These are phyloP conservation scores for Populus hybrid DNA, from an alignment of 441 rosid genomes.

Conservation along the genomic window DNA sequence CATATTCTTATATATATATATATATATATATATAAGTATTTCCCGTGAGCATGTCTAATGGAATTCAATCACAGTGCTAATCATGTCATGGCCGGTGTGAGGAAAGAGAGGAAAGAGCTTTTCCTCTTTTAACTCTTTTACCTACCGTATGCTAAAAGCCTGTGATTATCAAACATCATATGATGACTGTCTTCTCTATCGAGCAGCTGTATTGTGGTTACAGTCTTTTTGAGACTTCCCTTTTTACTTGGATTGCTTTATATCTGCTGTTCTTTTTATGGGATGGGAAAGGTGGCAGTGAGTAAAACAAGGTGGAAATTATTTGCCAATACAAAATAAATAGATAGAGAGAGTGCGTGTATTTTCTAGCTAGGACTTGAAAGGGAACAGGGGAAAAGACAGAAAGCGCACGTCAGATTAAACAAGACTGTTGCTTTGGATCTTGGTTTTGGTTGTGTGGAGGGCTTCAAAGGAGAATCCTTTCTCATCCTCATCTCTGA, in stretches of 20 bases:
- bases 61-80: slow-evolving; percentile 29
- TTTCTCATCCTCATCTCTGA: slow-evolving; percentile 32
- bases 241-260: slow-evolving; percentile 9
- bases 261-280: slow-evolving; percentile 16
- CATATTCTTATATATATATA: too few species aligned
- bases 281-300: slow-evolving; percentile 19
- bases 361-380: slow-evolving; percentile 13
- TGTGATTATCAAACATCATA: slow-evolving; percentile 15
- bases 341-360: too few species aligned
- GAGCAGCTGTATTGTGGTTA: background rate
- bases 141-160: slow-evolving; percentile 17
- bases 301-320: slow-evolving; percentile 7
- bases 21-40: background rate
- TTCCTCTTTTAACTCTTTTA: slow-evolving; percentile 19
- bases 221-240: background rate
- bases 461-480: slow-evolving; percentile 25
- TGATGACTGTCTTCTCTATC: background rate
- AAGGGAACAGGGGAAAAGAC: slow-evolving; percentile 46
- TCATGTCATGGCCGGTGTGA: slow-evolving; percentile 18
- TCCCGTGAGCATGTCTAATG: slow-evolving; percentile 25
- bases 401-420: slow-evolving; percentile 48
- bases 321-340: slow-evolving; percentile 2
- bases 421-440: slow-evolving; percentile 20
- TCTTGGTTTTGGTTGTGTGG: slow-evolving; percentile 32
- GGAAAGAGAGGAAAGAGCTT: slow-evolving; percentile 10